Evolutionary conservation across 2,329 filamentous ascomycete species (phyloP).

Genomic region (Neocucurbitaria cava): DNA sequence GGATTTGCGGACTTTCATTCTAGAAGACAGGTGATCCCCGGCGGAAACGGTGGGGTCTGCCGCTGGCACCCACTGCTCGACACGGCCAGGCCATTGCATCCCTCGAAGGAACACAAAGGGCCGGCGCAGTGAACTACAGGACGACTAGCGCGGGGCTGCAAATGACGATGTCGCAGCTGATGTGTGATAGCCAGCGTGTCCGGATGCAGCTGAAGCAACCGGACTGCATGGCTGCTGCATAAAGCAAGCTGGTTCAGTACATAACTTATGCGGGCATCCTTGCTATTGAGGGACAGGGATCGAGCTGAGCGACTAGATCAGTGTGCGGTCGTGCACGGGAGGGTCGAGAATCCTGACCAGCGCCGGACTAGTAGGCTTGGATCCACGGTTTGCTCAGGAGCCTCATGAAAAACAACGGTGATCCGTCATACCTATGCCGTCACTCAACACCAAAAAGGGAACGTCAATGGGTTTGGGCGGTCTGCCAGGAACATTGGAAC

Average conservation of each 20-base stretch:
- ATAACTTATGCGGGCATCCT: conserved; percentile 17
- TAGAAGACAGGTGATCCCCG: conserved; percentile 3
- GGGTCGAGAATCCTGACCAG: conserved; percentile 6
- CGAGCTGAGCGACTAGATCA: conserved; percentile 6
- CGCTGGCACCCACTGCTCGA: conserved; percentile 1
- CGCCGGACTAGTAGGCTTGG: conserved; percentile 4
- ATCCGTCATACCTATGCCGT: conserved; percentile 6
- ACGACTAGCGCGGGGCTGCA: conserved; percentile 10
- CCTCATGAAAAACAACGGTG: conserved; percentile 13
- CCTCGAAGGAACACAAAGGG: neutral
- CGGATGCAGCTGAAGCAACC: conserved; percentile 26
- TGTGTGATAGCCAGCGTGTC: conserved; percentile 15
- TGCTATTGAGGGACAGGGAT: conserved; percentile 13
- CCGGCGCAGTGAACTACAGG: conserved; percentile 1
- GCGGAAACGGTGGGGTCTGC: conserved; percentile 1
- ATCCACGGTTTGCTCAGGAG: conserved; percentile 17
- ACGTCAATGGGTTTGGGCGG: conserved; percentile 6
- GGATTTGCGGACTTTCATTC: conserved; percentile 7
- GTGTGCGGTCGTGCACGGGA: conserved; percentile 8
- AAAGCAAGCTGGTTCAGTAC: conserved; percentile 13
- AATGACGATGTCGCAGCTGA: conserved; percentile 20
- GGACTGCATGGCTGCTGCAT: conserved; percentile 15
- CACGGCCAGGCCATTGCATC: neutral
- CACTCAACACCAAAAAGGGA: neutral
- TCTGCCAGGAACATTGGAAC: conserved; percentile 13